Evolutionary conservation across 139 green algal species (phyloP), one percentile per base, ranked within the genome.

Genomic region (Pseudopediastrum boryanum): DNA sequence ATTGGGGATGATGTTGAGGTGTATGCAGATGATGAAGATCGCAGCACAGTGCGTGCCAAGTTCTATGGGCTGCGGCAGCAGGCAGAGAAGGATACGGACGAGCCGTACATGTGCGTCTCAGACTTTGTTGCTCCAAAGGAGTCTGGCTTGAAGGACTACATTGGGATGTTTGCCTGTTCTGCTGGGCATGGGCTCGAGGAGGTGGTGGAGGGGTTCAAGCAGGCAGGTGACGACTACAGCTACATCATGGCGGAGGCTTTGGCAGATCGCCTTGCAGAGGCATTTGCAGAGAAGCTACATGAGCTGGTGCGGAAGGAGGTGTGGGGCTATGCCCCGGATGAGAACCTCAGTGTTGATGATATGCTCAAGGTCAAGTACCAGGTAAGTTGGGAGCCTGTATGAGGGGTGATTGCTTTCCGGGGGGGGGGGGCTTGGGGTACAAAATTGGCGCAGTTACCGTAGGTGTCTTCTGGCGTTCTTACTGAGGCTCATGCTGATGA

Each of bases 161-260:
- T 99, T 2, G 96, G 96, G 66, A 93, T 97, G 86, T 99, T 99
- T 86, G 95, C 92, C 27, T 96, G 94, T 65, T 90, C 75, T 2
- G 90, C 93, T 31, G 94, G 94, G 42, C 92, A 97, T 70, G 96
- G 96, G 16, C 84, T 99, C 58, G 93, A 98, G 66, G 71, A 92
- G 58, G 78, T 99, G 8, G 84, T 93, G 9, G 83, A 86, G 21
- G 31, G 85, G 42, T 95, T 84, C 88, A 98, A 98, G 82, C 86
- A 71, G 3, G 83, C 83, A 12, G 86, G 83, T 25, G 93, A 97
- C 75, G 93, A 97, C 81, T 97, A 95, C 86, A 91, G 65, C 66
- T 97, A 98, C 88, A 99, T 99, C 94, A 98, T 99, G 95, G 95
- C 92, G 0, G 96, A 99, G 85, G 96, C 96, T 5, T 80, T 99